These are phyloP conservation scores for Liquidambar formosana DNA, from an alignment of 164 flowering plant genomes.

Conservation along the genomic window DNA sequence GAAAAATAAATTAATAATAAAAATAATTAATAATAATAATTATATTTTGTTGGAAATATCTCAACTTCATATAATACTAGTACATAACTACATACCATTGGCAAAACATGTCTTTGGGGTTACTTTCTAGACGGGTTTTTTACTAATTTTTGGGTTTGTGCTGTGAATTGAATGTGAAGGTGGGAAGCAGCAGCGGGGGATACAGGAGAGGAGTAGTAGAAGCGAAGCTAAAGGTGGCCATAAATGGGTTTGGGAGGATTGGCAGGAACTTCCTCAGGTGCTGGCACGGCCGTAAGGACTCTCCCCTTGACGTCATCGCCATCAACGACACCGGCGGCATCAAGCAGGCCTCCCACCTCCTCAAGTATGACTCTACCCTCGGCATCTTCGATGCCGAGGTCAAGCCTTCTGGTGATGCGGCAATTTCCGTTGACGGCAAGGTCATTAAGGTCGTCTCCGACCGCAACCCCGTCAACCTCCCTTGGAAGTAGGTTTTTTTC, in stretches of 20 bases:
- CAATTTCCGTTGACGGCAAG: constrained; percentile 92
- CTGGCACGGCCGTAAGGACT: constrained; percentile 96
- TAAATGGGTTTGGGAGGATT: constrained; percentile 95
- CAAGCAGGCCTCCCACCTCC: constrained; percentile 98
- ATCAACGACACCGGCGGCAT: constrained; percentile 98
- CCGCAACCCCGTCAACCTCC: constrained; percentile 85
- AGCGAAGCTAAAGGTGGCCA: constrained; percentile 95
- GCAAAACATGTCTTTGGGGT: too few species aligned
- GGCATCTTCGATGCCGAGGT: constrained; percentile 97
- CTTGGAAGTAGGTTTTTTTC: constrained; percentile 66
- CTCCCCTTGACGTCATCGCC: constrained; percentile 85
- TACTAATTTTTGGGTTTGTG: too few species aligned
- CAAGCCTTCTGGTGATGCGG: constrained; percentile 65
- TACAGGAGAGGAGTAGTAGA: constrained; percentile 51
- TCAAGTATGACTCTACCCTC: constrained; percentile 96
- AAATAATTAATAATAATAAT: too few species aligned
- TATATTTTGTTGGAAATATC: too few species aligned
- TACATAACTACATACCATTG: too few species aligned
- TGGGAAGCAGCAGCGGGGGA: constrained; percentile 4
- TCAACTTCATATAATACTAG: too few species aligned
- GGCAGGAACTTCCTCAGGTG: constrained; percentile 99
- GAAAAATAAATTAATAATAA: too few species aligned
- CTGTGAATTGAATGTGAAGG: constrained; percentile 9
- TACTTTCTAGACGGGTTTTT: too few species aligned
- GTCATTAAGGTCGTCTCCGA: constrained; percentile 78